Evolutionary conservation across 208 protist genomes (phyloP).

Genomic region (Trypanosoma caninum): DNA sequence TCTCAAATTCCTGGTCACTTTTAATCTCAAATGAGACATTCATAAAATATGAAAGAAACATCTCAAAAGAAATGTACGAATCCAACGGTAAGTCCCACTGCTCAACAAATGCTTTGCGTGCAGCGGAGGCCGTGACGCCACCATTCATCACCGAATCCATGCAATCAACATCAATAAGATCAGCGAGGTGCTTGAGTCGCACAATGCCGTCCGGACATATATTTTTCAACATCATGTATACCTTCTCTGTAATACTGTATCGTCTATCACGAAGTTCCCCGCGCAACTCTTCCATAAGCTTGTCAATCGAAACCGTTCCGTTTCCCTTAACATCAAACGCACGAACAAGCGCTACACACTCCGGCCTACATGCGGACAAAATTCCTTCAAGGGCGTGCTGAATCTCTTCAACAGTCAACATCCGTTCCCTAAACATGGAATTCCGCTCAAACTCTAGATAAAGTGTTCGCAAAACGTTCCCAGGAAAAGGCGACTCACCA

Average conservation of each 20-base stretch:
- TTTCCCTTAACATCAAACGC: slow-evolving; percentile 55
- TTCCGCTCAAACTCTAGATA: slow-evolving; percentile 36
- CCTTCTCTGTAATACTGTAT: slow-evolving; percentile 46
- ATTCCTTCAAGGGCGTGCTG: slow-evolving; percentile 44
- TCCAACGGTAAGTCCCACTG: slow-evolving; percentile 56
- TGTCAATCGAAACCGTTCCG: slow-evolving; percentile 36
- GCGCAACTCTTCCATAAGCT: slow-evolving; percentile 57
- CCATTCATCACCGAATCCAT: slow-evolving; percentile 45
- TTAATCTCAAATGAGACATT: slow-evolving; percentile 77
- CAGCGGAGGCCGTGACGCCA: slow-evolving; percentile 35
- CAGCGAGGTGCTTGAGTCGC: slow-evolving; percentile 40
- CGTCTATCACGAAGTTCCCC: slow-evolving; percentile 70
- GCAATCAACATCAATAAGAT: slow-evolving; percentile 62
- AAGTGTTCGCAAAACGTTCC: slow-evolving; percentile 64
- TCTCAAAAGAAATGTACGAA: slow-evolving; percentile 43
- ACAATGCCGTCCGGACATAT: slow-evolving; percentile 47
- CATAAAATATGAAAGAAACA: slow-evolving; percentile 69
- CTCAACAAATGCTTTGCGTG: slow-evolving; percentile 43
- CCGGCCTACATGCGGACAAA: slow-evolving; percentile 33
- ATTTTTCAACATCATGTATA: slow-evolving; percentile 63
- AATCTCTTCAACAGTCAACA: slow-evolving; percentile 70
- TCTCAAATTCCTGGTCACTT: slow-evolving; percentile 80
- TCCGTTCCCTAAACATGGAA: slow-evolving; percentile 21
- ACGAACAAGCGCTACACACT: slow-evolving; percentile 70
- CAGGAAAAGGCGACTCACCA: slow-evolving; percentile 54